Percentiles rank a stretch among this genome's conserved stretches.
Conservation (phyloP, 176 grass and related monocot species). For the Phoenix roebelenii region DNA sequence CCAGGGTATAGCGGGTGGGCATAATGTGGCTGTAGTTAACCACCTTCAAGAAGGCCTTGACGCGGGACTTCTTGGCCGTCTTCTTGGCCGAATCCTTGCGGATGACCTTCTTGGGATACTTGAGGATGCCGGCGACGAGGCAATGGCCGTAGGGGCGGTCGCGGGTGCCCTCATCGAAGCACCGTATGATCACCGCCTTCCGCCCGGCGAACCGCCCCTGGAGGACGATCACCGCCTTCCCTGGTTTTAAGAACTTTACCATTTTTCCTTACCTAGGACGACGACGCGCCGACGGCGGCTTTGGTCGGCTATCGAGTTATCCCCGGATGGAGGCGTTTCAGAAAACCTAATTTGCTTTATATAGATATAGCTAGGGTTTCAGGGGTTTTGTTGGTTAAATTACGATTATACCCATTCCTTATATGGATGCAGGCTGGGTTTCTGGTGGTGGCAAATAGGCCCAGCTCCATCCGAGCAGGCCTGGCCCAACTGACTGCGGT, state of each 20-base stretch:
- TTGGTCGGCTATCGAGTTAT: too few relatives aligned
- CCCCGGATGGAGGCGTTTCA: too few relatives aligned
- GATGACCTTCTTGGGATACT: slow-evolving; percentile 63
- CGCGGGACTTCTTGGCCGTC: slow-evolving; percentile 60
- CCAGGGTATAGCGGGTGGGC: slow-evolving; percentile 60
- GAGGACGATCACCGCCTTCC: slow-evolving; percentile 51
- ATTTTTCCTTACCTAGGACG: slow-evolving; percentile 2
- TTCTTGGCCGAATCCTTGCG: slow-evolving; percentile 60
- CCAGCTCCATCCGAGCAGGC: too few relatives aligned
- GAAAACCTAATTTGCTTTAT: too few relatives aligned
- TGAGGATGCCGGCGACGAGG: slow-evolving; percentile 44
- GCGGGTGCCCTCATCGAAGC: slow-evolving; percentile 61
- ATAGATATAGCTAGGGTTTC: too few relatives aligned
- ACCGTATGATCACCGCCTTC: slow-evolving; percentile 55
- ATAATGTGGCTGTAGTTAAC: slow-evolving; percentile 78
- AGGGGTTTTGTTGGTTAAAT: too few relatives aligned
- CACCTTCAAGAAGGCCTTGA: slow-evolving; percentile 64
- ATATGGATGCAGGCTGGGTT: too few relatives aligned
- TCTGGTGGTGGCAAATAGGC: too few relatives aligned
- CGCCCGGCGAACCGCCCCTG: slow-evolving; percentile 37
- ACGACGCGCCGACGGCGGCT: too few relatives aligned
- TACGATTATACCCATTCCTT: too few relatives aligned
- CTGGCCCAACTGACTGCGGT: too few relatives aligned
- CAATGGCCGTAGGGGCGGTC: slow-evolving; percentile 59
- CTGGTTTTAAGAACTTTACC: slow-evolving; percentile 62